phyloP scores from a whole-genome alignment of 768 basidiomycete species.

The Serpula lacrymans region DNA sequence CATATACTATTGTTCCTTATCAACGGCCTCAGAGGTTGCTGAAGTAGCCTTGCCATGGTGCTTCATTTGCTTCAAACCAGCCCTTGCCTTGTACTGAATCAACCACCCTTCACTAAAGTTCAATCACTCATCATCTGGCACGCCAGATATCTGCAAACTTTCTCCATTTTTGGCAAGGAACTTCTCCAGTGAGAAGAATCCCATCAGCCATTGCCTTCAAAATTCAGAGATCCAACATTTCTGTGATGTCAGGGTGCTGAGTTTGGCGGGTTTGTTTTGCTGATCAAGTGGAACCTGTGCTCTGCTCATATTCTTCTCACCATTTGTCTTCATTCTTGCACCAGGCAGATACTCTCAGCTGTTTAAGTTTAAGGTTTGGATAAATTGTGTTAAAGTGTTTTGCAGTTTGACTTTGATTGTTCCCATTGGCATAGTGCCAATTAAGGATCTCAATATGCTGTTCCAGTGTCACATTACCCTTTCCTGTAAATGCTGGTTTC shows the following conservation, averaged over 20 bases:
- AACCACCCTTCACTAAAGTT: slow-evolving; percentile 33
- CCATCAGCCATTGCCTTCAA: slow-evolving; percentile 33
- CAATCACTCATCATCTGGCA: slow-evolving; percentile 31
- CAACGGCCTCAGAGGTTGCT: slow-evolving; percentile 16
- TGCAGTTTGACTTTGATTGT: slow-evolving; percentile 30
- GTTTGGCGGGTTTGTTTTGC: slow-evolving; percentile 16
- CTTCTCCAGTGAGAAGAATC: slow-evolving; percentile 29
- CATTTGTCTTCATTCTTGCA: slow-evolving; percentile 26
- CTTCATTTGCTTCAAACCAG: slow-evolving; percentile 14
- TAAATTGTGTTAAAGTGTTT: slow-evolving; percentile 28
- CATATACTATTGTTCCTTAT: slow-evolving; percentile 20
- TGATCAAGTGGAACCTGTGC: neutral
- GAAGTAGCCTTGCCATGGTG: slow-evolving; percentile 35
- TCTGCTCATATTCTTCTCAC: slow-evolving; percentile 14
- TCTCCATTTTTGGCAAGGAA: slow-evolving; percentile 9
- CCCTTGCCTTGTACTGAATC: neutral
- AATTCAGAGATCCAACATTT: slow-evolving; percentile 37
- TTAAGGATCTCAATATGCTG: slow-evolving; percentile 35
- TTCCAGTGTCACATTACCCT: slow-evolving; percentile 27
- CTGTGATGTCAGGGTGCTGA: slow-evolving; percentile 29
- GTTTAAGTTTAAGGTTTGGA: slow-evolving; percentile 30
- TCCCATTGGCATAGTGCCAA: slow-evolving; percentile 31
- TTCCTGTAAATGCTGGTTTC: neutral
- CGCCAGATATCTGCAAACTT: slow-evolving; percentile 11
- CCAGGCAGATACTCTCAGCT: slow-evolving; percentile 32